phyloP scores from a whole-genome alignment of 2,329 filamentous ascomycete genomes.

The Alternaria conjuncta region DNA sequence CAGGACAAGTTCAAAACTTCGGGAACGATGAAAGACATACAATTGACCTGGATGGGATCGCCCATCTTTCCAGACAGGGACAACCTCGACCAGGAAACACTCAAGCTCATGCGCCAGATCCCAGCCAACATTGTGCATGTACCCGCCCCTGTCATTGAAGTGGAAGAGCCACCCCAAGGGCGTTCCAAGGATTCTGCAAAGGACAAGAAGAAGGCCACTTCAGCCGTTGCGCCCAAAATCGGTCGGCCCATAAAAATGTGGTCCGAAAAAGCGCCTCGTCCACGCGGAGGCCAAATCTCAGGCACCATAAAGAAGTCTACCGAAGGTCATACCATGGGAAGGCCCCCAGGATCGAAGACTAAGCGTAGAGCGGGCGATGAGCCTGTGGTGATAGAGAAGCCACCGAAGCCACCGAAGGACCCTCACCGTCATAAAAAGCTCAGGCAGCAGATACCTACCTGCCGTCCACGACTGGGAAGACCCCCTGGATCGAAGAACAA shows the following conservation, averaged over 20 bases:
- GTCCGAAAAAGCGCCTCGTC: background rate
- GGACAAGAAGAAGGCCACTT: background rate
- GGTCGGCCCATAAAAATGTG: conserved; percentile 4
- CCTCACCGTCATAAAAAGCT: background rate
- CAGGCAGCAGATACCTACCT: background rate
- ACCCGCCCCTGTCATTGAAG: background rate
- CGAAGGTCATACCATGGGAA: conserved; percentile 1
- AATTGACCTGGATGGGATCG: conserved; percentile 47
- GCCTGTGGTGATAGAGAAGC: background rate
- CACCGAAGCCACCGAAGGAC: background rate
- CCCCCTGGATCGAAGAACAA: background rate
- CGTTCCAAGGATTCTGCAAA: background rate
- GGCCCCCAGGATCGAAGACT: conserved; percentile 27
- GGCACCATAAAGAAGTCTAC: background rate
- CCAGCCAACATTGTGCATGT: background rate
- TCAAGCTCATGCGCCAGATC: conserved; percentile 11
- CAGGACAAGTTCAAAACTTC: conserved; percentile 20
- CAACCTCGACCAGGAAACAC: conserved; percentile 30
- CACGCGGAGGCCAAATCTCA: conserved; percentile 5
- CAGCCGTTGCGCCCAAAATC: background rate
- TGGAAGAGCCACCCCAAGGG: background rate
- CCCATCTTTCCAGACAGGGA: conserved; percentile 42
- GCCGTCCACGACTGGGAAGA: background rate
- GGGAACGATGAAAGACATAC: conserved; percentile 42
- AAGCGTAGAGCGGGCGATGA: conserved; percentile 1